Evolutionary conservation across 2,329 filamentous ascomycete species (phyloP).

Genomic region (Penicillium sp.): DNA sequence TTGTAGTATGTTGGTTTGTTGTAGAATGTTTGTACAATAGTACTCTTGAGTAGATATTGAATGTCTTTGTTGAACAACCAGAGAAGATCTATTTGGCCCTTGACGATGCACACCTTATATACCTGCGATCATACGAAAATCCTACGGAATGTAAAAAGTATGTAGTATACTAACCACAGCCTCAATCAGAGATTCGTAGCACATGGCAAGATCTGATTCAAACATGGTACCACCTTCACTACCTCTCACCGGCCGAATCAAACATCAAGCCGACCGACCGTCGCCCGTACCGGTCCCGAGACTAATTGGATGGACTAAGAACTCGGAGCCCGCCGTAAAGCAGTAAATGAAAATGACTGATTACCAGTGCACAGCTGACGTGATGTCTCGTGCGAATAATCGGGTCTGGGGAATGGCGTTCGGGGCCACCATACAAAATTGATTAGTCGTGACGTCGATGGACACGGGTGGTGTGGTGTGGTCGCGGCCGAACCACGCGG

Average conservation of each 20-base stretch:
- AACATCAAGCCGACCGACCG: neutral
- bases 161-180: neutral
- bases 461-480: conserved; percentile 9
- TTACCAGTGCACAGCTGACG: neutral
- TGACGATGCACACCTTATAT: neutral
- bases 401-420: neutral
- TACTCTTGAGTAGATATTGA: neutral
- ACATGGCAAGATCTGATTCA: neutral
- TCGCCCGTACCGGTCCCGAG: neutral
- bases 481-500: conserved; percentile 19
- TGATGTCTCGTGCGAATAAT: conserved; percentile 14
- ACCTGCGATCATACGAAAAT: neutral
- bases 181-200: neutral
- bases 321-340: neutral
- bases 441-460: conserved; percentile 19
- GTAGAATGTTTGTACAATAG: neutral
- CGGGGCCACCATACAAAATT: neutral
- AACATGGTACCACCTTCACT: neutral
- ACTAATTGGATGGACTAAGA: neutral
- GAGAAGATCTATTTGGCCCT: neutral
- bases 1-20: neutral
- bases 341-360: neutral
- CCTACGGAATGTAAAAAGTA: neutral
- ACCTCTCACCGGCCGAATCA: neutral
- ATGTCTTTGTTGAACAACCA: neutral